Evolutionary conservation across 495 filamentous ascomycete species (phyloP).

Genomic region (Cenococcum geophilum): DNA sequence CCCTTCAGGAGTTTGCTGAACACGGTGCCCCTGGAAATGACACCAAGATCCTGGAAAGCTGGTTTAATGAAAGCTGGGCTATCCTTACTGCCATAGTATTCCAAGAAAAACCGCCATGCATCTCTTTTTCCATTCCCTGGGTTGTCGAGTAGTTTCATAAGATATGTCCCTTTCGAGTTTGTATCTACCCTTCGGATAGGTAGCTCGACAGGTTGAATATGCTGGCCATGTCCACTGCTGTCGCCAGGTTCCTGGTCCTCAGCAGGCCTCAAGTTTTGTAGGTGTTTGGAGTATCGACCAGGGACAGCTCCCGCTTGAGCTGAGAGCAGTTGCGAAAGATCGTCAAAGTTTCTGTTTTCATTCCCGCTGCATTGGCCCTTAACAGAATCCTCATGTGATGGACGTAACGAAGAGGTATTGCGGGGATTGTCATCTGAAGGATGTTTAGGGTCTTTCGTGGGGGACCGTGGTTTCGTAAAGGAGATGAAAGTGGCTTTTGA

Average conservation of each 20-base stretch:
- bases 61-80: conserved; percentile 9
- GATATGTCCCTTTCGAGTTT: not conserved
- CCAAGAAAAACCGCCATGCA: conserved; percentile 41
- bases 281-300: not conserved
- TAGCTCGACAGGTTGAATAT: not conserved
- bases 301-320: not conserved
- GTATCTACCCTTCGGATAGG: not conserved
- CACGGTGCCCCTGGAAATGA: conserved; percentile 7
- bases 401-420: not conserved
- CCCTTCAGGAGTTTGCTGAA: conserved; percentile 14
- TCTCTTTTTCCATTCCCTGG: conserved; percentile 31
- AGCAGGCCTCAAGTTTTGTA: not conserved
- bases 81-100: conserved; percentile 18
- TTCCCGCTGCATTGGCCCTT: not conserved
- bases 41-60: not conserved
- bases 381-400: not conserved
- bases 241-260: not conserved
- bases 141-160: conserved; percentile 9
- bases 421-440: conserved; percentile 22
- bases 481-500: conserved; percentile 24
- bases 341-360: not conserved
- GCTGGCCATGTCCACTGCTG: not conserved
- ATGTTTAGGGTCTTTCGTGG: conserved; percentile 28
- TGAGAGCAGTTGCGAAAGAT: not conserved
- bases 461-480: not conserved